A percentile compares a stretch with the other conserved stretches of the same genome.
These are phyloP conservation scores for Pyronema domesticum DNA, from an alignment of 495 filamentous ascomycete genomes.

Conservation along the genomic window DNA sequence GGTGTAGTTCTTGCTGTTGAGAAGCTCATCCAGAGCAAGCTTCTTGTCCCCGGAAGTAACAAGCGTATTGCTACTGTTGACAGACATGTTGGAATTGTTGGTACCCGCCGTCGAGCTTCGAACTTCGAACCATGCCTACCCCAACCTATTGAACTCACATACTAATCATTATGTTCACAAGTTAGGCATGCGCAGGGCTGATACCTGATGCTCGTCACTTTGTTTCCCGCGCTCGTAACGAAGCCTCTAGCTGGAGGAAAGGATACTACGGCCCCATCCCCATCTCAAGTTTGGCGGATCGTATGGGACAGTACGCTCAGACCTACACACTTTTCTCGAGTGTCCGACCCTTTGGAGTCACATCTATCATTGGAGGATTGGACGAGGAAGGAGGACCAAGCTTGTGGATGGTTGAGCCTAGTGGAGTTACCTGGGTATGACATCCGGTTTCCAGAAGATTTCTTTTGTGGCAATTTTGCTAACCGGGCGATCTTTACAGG, in stretches of 20 bases:
- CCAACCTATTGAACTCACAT: not conserved
- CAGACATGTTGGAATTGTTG: slow-evolving; percentile 79
- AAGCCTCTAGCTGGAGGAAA: slow-evolving; percentile 73
- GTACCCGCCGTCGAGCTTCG: slow-evolving; percentile 18
- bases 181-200: slow-evolving; percentile 77
- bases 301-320: slow-evolving; percentile 89
- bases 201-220: slow-evolving; percentile 92
- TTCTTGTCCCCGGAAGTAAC: slow-evolving; percentile 83
- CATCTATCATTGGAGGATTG: slow-evolving; percentile 84
- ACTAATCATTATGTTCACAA: slow-evolving; percentile 1
- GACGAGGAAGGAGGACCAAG: slow-evolving; percentile 81
- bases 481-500: slow-evolving; percentile 30
- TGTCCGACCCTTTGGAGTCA: slow-evolving; percentile 90
- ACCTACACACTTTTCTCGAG: slow-evolving; percentile 92
- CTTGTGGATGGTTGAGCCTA: slow-evolving; percentile 97
- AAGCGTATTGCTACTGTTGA: slow-evolving; percentile 92
- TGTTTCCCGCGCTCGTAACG: slow-evolving; percentile 79
- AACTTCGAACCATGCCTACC: not conserved
- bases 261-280: slow-evolving; percentile 85
- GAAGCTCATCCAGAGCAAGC: slow-evolving; percentile 88
- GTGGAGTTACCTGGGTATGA: slow-evolving; percentile 78
- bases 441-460: not conserved
- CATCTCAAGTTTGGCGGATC: slow-evolving; percentile 63
- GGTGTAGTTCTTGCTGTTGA: slow-evolving; percentile 91
- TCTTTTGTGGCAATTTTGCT: not conserved